Evolutionary conservation across 306 rosid species (phyloP), one percentile per base, ranked within the genome.

Genomic region (Gillenia trifoliata): DNA sequence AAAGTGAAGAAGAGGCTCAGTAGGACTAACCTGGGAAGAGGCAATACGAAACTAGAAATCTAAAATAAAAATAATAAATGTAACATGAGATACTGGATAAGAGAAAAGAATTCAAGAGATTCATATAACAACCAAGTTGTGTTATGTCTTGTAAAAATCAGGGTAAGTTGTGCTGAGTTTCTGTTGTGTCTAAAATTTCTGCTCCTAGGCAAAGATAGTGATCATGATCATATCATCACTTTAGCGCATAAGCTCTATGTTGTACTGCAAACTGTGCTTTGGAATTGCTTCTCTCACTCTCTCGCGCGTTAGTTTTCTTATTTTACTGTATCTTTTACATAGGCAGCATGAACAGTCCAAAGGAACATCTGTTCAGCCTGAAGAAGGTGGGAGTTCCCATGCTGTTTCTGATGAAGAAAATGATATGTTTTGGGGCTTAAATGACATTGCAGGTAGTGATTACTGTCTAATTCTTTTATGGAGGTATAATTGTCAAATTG

Each of bases 281-380:
- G 20, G 3, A 56, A 38, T 52, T 57, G 22, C 31, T 72, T 54
- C 59, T 12, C 47, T 45, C 20, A 13, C 52, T 52, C 20, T 20
- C 4, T 38, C 17, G 36, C 50, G 22, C 15, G 4, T 34, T 31
- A n/a, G 38, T 64, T 33, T 33, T 65, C 49, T 61, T 55, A 29
- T 6, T 64, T 50, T 66, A 41, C n/a, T 43, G 8, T 17, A 4
- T 68, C 28, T 12, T 43, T 70, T 60, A 76, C 80, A 54, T 88
- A 94, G 99, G 80, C 90, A 91, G 81, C 87, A 86, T 66, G 96
- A 92, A 77, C 86, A 83, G 59, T 78, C 80, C 33, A 95, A 90
- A 76, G 89, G 91, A 68, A 68, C 78, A 56, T 68, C 93, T n/a
- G 72, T 11, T 62, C 90, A 71, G 72, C 79, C 81, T 17, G 88